A percentile compares a stretch with the other conserved stretches of the same genome.
These are phyloP conservation scores for Brettanomyces sp. DNA, from an alignment of 805 yeast genomes.

Conservation along the genomic window DNA sequence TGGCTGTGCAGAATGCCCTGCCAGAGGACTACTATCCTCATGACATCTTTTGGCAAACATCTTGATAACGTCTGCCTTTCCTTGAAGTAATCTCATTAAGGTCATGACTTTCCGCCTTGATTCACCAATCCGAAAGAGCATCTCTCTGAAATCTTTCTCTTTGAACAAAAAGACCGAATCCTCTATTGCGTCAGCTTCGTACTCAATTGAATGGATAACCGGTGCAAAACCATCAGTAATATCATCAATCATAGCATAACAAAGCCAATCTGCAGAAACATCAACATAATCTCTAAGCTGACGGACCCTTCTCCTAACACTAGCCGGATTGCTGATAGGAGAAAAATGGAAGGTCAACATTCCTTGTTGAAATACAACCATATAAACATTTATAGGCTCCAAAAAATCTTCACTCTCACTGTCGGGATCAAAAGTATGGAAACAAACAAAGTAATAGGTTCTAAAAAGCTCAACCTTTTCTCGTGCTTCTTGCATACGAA, in stretches of 20 bases:
- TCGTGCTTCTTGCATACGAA: constrained; percentile 91
- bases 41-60: constrained; percentile 95
- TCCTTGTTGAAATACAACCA: constrained; percentile 63
- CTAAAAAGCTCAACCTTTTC: constrained; percentile 92
- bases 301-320: constrained; percentile 74
- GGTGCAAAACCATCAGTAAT: constrained; percentile 82
- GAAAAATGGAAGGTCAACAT: constrained; percentile 61
- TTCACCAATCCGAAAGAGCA: constrained; percentile 80
- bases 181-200: constrained; percentile 76
- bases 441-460: constrained; percentile 88
- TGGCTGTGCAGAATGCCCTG: constrained; percentile 40
- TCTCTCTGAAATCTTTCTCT: constrained; percentile 61
- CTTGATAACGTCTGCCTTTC: constrained; percentile 92
- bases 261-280: constrained; percentile 74
- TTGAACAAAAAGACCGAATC: constrained; percentile 78
- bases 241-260: constrained; percentile 76
- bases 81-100: constrained; percentile 76
- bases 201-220: constrained; percentile 65
- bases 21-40: constrained; percentile 40
- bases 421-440: constrained; percentile 92
- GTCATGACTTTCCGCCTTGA: constrained; percentile 90
- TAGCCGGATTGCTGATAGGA: constrained; percentile 61
- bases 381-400: constrained; percentile 71
- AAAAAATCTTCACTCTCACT: constrained; percentile 71
- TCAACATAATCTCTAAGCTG: constrained; percentile 70